A percentile compares a stretch with the other conserved stretches of the same genome.
phyloP scores from a whole-genome alignment of 2,329 filamentous ascomycete genomes.

The Xylaria sp. region DNA sequence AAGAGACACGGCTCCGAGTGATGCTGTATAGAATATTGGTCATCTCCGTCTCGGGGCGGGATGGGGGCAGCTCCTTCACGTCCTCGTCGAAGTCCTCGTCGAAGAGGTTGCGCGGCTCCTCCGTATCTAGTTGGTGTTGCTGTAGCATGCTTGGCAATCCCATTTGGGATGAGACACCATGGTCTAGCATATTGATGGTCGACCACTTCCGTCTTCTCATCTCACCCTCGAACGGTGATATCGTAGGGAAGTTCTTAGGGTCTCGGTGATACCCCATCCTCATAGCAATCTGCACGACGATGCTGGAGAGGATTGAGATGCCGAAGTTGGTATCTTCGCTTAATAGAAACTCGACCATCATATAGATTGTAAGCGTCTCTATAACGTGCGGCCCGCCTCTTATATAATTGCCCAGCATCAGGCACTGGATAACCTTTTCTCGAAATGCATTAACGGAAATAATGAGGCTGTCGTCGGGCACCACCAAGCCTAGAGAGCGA shows the following conservation, averaged over 20 bases:
- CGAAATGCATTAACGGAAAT: conserved; percentile 24
- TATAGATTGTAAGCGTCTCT: conserved; percentile 42
- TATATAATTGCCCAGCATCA: conserved; percentile 43
- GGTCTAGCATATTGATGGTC: conserved; percentile 44
- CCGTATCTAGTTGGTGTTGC: conserved; percentile 44
- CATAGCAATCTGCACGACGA: conserved; percentile 41
- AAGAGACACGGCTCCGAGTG: conserved; percentile 31
- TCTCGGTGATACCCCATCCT: conserved; percentile 50
- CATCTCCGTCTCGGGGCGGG: conserved; percentile 34
- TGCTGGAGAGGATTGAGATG: conserved; percentile 39
- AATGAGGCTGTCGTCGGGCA: background rate
- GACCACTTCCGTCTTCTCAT: conserved; percentile 51
- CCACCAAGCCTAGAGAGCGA: conserved; percentile 1
- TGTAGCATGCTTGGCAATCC: conserved; percentile 49
- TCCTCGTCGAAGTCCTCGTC: conserved; percentile 46
- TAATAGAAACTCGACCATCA: conserved; percentile 36
- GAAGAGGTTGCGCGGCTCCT: conserved; percentile 46
- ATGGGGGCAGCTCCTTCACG: conserved; percentile 41
- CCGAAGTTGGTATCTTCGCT: conserved; percentile 38
- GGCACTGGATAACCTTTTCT: conserved; percentile 40
- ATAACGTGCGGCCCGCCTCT: conserved; percentile 45
- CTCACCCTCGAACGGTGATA: conserved; percentile 46
- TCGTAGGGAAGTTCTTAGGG: conserved; percentile 43
- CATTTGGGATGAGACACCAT: conserved; percentile 48
- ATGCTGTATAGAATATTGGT: conserved; percentile 33